Evolutionary conservation across 2,329 filamentous ascomycete genomes (phyloP).

Genomic region (Ophidiomyces ophidiicola): DNA sequence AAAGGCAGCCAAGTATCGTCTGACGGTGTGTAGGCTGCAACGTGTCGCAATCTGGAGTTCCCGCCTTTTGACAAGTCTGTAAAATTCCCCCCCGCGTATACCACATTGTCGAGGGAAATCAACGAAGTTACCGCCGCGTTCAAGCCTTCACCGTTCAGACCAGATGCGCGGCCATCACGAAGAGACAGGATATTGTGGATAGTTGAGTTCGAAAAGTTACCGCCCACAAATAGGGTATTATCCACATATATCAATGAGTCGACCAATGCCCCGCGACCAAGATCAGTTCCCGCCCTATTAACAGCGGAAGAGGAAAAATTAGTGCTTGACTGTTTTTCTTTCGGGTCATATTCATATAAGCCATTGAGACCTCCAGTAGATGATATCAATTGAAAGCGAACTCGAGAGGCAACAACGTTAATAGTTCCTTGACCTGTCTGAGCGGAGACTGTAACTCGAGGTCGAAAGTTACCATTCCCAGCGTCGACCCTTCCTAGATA

Average conservation of each 20-base stretch:
- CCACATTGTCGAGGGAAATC: constrained; percentile 49
- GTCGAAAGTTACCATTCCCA: constrained; percentile 58
- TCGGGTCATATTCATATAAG: constrained; percentile 76
- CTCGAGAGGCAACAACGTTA: constrained; percentile 77
- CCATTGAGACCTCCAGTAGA: constrained; percentile 76
- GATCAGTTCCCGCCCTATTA: constrained; percentile 59
- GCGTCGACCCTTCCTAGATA: constrained; percentile 77
- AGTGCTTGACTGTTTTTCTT: constrained; percentile 44
- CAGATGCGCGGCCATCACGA: constrained; percentile 47
- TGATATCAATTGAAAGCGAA: constrained; percentile 53
- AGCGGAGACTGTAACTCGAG: constrained; percentile 66
- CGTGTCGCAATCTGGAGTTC: constrained; percentile 54
- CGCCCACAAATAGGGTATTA: constrained; percentile 61
- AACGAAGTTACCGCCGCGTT: constrained; percentile 67
- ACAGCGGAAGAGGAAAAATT: constrained; percentile 62
- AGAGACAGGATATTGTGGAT: constrained; percentile 69
- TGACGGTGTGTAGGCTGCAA: constrained; percentile 62
- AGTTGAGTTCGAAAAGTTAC: constrained; percentile 62
- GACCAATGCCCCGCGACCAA: constrained; percentile 56
- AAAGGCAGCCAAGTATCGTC: constrained; percentile 63
- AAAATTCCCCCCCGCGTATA: constrained; percentile 82
- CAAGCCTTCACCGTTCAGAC: constrained; percentile 58
- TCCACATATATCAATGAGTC: constrained; percentile 54
- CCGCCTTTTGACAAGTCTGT: constrained; percentile 55
- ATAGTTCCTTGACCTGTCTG: constrained; percentile 48